Base-by-base conservation (phyloP, 768 basidiomycete species). In the Hygrophoropsis aurantiaca region DNA sequence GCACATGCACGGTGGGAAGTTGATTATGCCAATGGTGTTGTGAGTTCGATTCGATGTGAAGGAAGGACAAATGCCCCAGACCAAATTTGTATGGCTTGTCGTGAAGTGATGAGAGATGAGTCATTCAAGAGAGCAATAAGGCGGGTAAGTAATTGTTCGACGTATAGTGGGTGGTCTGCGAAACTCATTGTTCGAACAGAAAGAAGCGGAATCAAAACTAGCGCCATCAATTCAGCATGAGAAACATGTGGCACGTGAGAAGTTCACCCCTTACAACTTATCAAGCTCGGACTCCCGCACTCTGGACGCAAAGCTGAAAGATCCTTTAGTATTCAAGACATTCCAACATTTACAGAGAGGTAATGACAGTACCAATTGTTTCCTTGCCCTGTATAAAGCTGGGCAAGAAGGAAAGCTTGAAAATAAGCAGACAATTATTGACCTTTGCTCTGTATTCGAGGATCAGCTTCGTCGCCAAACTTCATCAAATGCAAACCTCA, bases 321-420 rank as follows among this genome's bases (percentile, higher is more conserved):
- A 57, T 30, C 51, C 55, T 4, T 30, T 57, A 11, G 35, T 40
- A 24, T 59, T 52, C 40, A 44, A 47, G 4, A 24, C 51, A 1
- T 50, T 34, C 34, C 44, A 55, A 24, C 0, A 8, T 3, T 26
- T 59, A 10, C 36, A 57, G 30, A 40, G 42, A 11, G 44, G 40
- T 35, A 39, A 54, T 23, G 35, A 25, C 33, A n/a, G n/a, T n/a
- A 46, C 49, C 8, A 43, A 39, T 1, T 50, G 53, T 33, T 59
- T 59, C 26, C 38, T 59, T 16, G 18, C 44, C 10, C 53, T 56
- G 11, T 54, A 54, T 38, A 39, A 55, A 13, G 43, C 46, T 3
- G 49, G 43, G 1, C 3, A 13, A 15, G 45, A 53, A 3, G 55
- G 58, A 1, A 43, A 59, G 9, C 47, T 59, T 16, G 25, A 42